phyloP scores from a whole-genome alignment of 768 basidiomycete genomes.

The Mycena vitilis region DNA sequence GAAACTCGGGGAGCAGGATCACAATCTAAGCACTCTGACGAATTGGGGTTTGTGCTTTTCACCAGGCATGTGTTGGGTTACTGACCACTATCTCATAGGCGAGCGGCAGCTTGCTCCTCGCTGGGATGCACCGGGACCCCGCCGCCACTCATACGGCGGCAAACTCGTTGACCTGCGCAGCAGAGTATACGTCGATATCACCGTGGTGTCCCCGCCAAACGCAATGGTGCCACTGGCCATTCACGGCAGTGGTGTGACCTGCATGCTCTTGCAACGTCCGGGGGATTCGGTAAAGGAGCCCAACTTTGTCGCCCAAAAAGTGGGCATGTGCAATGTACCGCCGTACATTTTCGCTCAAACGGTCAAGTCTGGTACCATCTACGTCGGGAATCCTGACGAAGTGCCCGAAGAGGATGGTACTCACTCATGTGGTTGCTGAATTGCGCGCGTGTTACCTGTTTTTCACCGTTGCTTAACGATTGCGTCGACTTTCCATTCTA shows the following conservation, averaged over 20 bases:
- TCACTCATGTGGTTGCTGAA: too few species aligned
- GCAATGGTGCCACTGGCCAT: constrained; percentile 16
- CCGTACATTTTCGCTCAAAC: constrained; percentile 38
- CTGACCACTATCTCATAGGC: neutral
- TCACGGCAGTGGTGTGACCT: constrained; percentile 35
- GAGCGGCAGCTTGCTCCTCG: constrained; percentile 19
- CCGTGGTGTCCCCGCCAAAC: constrained; percentile 2
- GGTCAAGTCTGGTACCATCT: constrained; percentile 21
- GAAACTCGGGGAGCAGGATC: constrained; percentile 23
- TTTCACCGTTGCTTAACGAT: too few species aligned
- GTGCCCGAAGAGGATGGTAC: too few species aligned
- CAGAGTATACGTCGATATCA: neutral
- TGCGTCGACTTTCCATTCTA: too few species aligned
- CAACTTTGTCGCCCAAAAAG: constrained; percentile 3
- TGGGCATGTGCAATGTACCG: constrained; percentile 36
- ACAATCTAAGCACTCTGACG: constrained; percentile 8
- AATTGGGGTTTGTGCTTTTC: constrained; percentile 30
- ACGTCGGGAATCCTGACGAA: constrained; percentile 7
- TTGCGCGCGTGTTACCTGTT: too few species aligned
- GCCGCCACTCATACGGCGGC: neutral
- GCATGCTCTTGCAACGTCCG: constrained; percentile 38
- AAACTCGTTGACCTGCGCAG: constrained; percentile 12
- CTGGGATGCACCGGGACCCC: constrained; percentile 9
- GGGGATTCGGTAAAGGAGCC: constrained; percentile 8
- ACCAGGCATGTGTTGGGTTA: neutral